Evolutionary conservation across 108 stramenopile species (phyloP).

Genomic region (Pseudonitzschia pungens): DNA sequence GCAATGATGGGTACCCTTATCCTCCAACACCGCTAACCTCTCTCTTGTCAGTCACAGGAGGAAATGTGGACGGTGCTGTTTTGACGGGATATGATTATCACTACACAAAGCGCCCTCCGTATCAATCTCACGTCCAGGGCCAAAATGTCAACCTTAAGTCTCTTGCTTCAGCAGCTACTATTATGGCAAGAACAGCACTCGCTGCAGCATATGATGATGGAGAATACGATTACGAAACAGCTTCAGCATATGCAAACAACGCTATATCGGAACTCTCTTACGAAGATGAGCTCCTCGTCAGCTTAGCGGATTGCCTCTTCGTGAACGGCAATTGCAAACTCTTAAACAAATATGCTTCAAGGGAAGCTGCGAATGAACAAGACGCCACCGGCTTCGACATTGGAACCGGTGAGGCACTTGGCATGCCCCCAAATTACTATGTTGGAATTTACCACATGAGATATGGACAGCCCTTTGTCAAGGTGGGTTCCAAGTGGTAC

Average conservation of each 20-base stretch:
- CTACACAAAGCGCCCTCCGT: conserved; percentile 59
- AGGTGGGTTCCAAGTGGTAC: conserved; percentile 63
- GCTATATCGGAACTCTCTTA: conserved; percentile 55
- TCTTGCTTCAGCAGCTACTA: conserved; percentile 79
- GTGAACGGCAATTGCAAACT: conserved; percentile 66
- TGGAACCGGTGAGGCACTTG: conserved; percentile 47
- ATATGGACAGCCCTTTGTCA: conserved; percentile 80
- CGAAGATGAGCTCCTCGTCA: conserved; percentile 49
- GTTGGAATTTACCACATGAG: conserved; percentile 58
- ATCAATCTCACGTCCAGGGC: conserved; percentile 62
- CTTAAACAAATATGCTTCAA: conserved; percentile 53
- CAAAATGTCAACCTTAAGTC: conserved; percentile 60
- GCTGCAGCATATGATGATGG: conserved; percentile 81
- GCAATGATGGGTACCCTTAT: conserved; percentile 57
- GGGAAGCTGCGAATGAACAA: conserved; percentile 59
- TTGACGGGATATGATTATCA: conserved; percentile 81
- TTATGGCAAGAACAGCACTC: conserved; percentile 77
- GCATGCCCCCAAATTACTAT: conserved; percentile 77
- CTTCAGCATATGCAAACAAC: conserved; percentile 59
- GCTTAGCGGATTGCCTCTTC: conserved; percentile 63
- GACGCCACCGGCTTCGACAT: conserved; percentile 55
- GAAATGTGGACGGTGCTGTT: conserved; percentile 68
- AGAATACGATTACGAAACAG: conserved; percentile 58
- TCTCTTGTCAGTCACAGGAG: conserved; percentile 51
- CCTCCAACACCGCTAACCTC: conserved; percentile 82